A percentile compares a stretch with the other conserved stretches of the same genome.
phyloP scores from a whole-genome alignment of 2,329 filamentous ascomycete genomes.

The Aureobasidium sp. region DNA sequence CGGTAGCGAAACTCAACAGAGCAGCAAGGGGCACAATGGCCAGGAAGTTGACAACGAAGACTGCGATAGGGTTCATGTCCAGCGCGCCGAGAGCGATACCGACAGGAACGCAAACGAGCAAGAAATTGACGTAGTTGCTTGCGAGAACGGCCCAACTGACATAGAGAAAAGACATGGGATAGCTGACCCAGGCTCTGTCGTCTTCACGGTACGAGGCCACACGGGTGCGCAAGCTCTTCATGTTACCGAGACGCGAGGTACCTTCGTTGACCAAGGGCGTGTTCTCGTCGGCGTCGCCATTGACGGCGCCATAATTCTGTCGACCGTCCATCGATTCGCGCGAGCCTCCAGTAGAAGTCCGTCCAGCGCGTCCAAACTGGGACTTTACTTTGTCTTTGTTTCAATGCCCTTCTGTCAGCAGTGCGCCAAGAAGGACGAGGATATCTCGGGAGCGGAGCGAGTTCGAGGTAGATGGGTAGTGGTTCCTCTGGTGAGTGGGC shows the following conservation, averaged over 20 bases:
- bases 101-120: constrained; percentile 66
- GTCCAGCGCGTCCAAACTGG: constrained; percentile 16
- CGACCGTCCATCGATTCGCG: constrained; percentile 45
- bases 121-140: constrained; percentile 58
- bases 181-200: constrained; percentile 27
- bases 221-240: constrained; percentile 17
- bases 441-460: not conserved
- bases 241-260: constrained; percentile 20
- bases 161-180: constrained; percentile 27
- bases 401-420: not conserved
- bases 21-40: constrained; percentile 86
- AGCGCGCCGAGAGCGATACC: constrained; percentile 61
- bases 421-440: not conserved
- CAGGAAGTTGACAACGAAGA: constrained; percentile 89
- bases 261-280: constrained; percentile 24
- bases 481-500: not conserved
- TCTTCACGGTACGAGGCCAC: constrained; percentile 22
- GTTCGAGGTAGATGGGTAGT: not conserved
- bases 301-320: constrained; percentile 47
- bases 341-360: not conserved
- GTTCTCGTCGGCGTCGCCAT: constrained; percentile 42
- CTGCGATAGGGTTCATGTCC: constrained; percentile 57
- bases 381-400: constrained; percentile 17
- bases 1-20: constrained; percentile 80
- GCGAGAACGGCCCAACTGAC: constrained; percentile 38